Conservation (phyloP, 2,329 filamentous ascomycete genomes). For the Microdochium bolleyi region DNA sequence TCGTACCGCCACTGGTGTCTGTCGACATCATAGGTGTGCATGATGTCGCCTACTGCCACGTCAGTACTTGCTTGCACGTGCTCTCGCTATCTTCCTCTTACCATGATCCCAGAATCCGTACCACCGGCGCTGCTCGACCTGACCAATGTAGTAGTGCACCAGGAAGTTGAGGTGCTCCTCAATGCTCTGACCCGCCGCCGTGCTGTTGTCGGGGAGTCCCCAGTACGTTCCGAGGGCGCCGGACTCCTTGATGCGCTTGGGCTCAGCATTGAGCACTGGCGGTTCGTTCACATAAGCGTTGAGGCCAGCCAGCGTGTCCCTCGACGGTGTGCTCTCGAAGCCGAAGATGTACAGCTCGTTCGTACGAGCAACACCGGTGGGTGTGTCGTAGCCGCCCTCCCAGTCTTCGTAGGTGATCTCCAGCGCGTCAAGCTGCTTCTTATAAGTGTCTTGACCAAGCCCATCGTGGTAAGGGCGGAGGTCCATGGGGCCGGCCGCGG, state of each 20-base stretch:
- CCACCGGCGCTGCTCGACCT: conserved; percentile 51
- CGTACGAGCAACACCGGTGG: conserved; percentile 49
- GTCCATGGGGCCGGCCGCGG: conserved; percentile 45
- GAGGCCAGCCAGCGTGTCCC: conserved; percentile 33
- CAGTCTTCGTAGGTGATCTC: conserved; percentile 59
- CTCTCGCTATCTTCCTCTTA: not conserved
- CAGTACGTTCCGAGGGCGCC: conserved; percentile 48
- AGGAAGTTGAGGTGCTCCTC: conserved; percentile 48
- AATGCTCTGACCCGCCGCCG: conserved; percentile 26
- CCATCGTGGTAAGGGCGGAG: conserved; percentile 50
- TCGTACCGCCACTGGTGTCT: conserved; percentile 56
- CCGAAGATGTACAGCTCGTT: conserved; percentile 47
- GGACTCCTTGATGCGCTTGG: conserved; percentile 40
- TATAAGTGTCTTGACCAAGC: conserved; percentile 45
- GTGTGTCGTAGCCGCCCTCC: conserved; percentile 44
- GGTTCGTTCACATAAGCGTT: conserved; percentile 40
- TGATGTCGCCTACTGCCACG: conserved; percentile 33
- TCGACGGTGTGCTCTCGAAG: conserved; percentile 43
- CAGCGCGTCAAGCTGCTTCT: conserved; percentile 49
- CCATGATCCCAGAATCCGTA: conserved; percentile 58
- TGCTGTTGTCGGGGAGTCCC: conserved; percentile 27
- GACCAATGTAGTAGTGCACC: conserved; percentile 43
- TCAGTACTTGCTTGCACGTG: not conserved
- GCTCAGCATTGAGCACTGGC: conserved; percentile 39
- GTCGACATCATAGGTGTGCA: conserved; percentile 53